Percentiles rank a stretch among this genome's conserved stretches.
Conservation (phyloP, 495 filamentous ascomycete species). For the Hyaloscypha variabilis region DNA sequence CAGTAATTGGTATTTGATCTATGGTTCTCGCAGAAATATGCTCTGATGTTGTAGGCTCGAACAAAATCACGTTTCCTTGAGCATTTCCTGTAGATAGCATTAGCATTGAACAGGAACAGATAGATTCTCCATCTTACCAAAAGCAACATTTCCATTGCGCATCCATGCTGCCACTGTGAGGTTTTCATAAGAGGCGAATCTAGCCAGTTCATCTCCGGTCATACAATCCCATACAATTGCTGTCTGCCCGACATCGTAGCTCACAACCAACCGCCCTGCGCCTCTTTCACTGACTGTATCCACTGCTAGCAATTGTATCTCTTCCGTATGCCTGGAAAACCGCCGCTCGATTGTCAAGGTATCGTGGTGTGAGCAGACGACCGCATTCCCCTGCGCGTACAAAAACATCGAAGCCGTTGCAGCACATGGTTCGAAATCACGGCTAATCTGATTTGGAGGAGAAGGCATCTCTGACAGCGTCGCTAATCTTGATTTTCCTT, state of each 20-base stretch:
- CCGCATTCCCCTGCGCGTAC: slow-evolving; percentile 76
- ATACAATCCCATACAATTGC: slow-evolving; percentile 97
- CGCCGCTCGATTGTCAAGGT: slow-evolving; percentile 86
- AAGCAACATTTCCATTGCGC: slow-evolving; percentile 95
- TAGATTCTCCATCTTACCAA: slow-evolving; percentile 52
- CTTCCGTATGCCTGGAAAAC: slow-evolving; percentile 82
- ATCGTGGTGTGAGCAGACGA: slow-evolving; percentile 88
- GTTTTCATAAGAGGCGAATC: slow-evolving; percentile 88
- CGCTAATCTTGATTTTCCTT: slow-evolving; percentile 39
- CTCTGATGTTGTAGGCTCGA: slow-evolving; percentile 91
- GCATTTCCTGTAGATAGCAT: slow-evolving; percentile 64
- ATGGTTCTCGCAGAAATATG: slow-evolving; percentile 92
- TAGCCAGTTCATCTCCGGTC: slow-evolving; percentile 85
- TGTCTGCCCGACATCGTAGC: slow-evolving; percentile 88
- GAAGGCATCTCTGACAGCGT: slow-evolving; percentile 47
- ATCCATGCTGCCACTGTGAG: slow-evolving; percentile 90
- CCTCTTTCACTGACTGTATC: slow-evolving; percentile 93
- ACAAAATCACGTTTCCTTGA: slow-evolving; percentile 92
- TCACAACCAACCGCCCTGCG: slow-evolving; percentile 83
- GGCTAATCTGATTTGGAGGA: slow-evolving; percentile 50
- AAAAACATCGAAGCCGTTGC: slow-evolving; percentile 87
- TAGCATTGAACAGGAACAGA: slow-evolving; percentile 26
- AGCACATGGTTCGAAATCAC: slow-evolving; percentile 79
- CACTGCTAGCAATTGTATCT: slow-evolving; percentile 79
- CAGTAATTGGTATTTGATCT: slow-evolving; percentile 86